Base-by-base conservation (phyloP, 371 early-diverging fungal genomes). In the Choanephora cucurbitarum region DNA sequence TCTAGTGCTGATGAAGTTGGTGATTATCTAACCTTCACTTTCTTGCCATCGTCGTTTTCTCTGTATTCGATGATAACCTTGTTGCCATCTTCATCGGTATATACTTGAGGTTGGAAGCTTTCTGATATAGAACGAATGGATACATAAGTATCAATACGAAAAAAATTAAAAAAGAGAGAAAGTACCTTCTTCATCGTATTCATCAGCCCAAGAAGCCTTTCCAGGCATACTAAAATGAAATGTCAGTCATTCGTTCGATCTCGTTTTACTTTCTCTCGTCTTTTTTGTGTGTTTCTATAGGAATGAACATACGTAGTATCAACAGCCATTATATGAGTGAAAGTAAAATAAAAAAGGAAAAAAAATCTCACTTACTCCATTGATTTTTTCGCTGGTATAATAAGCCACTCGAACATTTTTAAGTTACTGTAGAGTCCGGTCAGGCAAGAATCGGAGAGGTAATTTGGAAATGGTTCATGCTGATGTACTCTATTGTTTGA, bases 41-140 rank as follows among this genome's bases (percentile, higher is more conserved):
- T 90, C 67, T 90, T 89, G 71, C 94, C 94, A 43, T 92, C 91
- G 24, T 92, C 94, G 62, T 93, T 93, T 32, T 80, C 76, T 64
- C 82, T 82, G 77, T 84, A 89, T 79, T 91, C 91, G 49, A 91
- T 80, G 52, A 91, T 82, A 31, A 88, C 85, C 66, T 90, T 90
- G 60, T 93, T 87, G 43, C 93, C 95, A 55, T 94, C 92, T 58
- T 84, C 86, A 42, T 91, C 91, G 50, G 83, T 79, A 57, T 82
- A 83, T 45, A 78, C 68, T 70, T 83, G 78, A 54, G 80, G 68
- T 55, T 76, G 77, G 54, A 72, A 81, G 32, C 72, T 66, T 66
- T 77, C 81, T 80, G n/a, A n/a, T n/a, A n/a, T n/a, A n/a, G n/a
- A n/a, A n/a, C n/a, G n/a, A n/a, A n/a, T n/a, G n/a, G n/a, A n/a